Percentiles rank a stretch among this genome's conserved stretches.
Conservation (phyloP, 164 flowering plant genomes). For the Piper longum region DNA sequence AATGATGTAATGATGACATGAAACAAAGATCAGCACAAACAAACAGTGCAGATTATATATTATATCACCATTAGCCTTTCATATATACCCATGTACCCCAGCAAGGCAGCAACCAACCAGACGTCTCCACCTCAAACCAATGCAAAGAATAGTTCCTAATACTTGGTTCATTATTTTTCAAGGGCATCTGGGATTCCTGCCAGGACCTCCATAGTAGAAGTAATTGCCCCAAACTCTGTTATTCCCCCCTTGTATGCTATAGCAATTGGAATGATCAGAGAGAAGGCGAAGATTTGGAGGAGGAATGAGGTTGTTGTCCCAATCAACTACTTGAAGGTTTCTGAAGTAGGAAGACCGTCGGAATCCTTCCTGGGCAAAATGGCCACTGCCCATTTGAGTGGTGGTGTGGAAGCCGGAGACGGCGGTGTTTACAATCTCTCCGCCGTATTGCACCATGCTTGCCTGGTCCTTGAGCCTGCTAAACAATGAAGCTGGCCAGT, state of each 20-base stretch:
- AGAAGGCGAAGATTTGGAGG: constrained; percentile 38
- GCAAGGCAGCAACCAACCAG: too few relatives aligned
- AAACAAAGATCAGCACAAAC: too few relatives aligned
- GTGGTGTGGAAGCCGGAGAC: constrained; percentile 58
- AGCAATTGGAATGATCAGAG: constrained; percentile 82
- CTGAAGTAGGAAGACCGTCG: constrained; percentile 76
- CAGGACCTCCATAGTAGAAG: constrained; percentile 95
- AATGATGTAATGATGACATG: too few relatives aligned
- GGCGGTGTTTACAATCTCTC: constrained; percentile 49
- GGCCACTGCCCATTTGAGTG: constrained; percentile 98
- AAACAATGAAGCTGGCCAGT: constrained; percentile 5
- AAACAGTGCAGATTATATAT: too few relatives aligned
- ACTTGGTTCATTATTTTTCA: constrained; percentile 9
- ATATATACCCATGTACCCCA: too few relatives aligned
- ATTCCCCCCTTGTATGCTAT: constrained; percentile 62
- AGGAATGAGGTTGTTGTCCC: constrained; percentile 85
- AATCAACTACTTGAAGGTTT: constrained; percentile 76
- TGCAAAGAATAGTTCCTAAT: too few relatives aligned
- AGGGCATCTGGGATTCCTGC: constrained; percentile 71
- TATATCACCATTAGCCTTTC: too few relatives aligned
- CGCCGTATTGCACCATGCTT: constrained; percentile 8
- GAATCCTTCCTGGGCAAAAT: constrained; percentile 76
- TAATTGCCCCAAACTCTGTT: constrained; percentile 84
- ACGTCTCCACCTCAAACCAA: too few relatives aligned
- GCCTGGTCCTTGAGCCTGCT: constrained; percentile 2